Conservation (phyloP, 1,284 basidiomycete species). For the Lentinus polychrous region DNA sequence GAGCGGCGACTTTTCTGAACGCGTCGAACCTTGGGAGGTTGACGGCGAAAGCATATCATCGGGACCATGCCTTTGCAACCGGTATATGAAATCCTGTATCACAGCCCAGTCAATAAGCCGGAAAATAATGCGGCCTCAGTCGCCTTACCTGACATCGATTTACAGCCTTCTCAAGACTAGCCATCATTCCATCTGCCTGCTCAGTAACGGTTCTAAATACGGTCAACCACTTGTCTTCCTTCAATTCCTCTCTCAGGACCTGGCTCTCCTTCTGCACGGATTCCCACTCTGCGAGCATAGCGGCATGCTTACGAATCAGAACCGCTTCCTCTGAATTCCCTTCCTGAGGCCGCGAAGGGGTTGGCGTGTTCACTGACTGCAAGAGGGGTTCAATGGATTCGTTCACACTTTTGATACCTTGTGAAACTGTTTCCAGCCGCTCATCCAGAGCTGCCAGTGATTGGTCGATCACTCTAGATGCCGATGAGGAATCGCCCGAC, state of each 20-base stretch:
- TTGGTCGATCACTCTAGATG: slow-evolving; percentile 68
- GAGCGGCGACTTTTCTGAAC: slow-evolving; percentile 44
- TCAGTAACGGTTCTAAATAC: slow-evolving; percentile 91
- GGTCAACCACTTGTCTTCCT: slow-evolving; percentile 93
- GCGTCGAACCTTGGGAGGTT: slow-evolving; percentile 39
- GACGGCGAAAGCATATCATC: slow-evolving; percentile 39
- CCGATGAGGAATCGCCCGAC: slow-evolving; percentile 47
- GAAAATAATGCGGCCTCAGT: neutral
- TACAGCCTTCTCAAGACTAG: slow-evolving; percentile 86
- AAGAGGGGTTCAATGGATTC: slow-evolving; percentile 56
- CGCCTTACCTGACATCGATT: slow-evolving; percentile 71
- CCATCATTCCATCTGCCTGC: slow-evolving; percentile 96
- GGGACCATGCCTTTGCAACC: slow-evolving; percentile 53
- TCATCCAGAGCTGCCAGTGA: slow-evolving; percentile 77
- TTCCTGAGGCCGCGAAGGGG: slow-evolving; percentile 25
- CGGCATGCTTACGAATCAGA: slow-evolving; percentile 64
- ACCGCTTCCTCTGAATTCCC: slow-evolving; percentile 38
- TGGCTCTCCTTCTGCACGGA: slow-evolving; percentile 76
- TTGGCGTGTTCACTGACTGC: slow-evolving; percentile 42
- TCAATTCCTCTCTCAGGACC: slow-evolving; percentile 80
- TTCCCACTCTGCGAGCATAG: slow-evolving; percentile 72
- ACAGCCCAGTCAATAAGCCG: neutral
- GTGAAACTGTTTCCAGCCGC: slow-evolving; percentile 65
- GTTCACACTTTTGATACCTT: slow-evolving; percentile 61
- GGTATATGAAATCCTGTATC: slow-evolving; percentile 72